Conservation (phyloP, 169 alveolate species). For the Toxoplasma gondii region DNA sequence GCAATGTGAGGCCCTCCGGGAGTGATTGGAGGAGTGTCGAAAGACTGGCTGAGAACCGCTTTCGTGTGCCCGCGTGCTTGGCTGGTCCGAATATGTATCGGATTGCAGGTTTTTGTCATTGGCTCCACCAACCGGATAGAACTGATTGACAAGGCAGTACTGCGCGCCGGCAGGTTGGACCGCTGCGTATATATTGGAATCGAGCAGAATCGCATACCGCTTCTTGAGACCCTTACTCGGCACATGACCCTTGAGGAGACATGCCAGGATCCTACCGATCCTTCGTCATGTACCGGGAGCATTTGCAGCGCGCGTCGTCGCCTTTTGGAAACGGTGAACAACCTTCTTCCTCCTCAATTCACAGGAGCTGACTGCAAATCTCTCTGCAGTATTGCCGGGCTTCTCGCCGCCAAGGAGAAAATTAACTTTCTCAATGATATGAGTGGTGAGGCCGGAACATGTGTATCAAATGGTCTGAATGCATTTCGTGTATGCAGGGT, state of each 20-base stretch:
- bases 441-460: not conserved
- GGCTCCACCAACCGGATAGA: conserved; percentile 97
- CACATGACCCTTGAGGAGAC: conserved; percentile 34
- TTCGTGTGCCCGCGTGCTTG: no score
- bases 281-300: not conserved
- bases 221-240: conserved; percentile 66
- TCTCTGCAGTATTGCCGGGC: conserved; percentile 31
- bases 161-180: conserved; percentile 95
- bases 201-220: conserved; percentile 71
- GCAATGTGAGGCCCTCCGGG: no score
- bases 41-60: no score
- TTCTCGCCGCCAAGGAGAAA: conserved; percentile 34
- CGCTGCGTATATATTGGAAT: conserved; percentile 76
- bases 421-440: not conserved
- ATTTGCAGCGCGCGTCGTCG: not conserved
- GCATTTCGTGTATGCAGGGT: no score
- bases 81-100: not conserved
- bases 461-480: not conserved
- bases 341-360: conserved; percentile 22
- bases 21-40: no score
- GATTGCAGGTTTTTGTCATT: conserved; percentile 86
- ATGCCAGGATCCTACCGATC: not conserved
- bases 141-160: conserved; percentile 91
- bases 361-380: conserved; percentile 66
- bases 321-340: not conserved